Percentiles rank a stretch among this genome's conserved stretches.
Evolutionary conservation across 73 alveolate genomes (phyloP).

Genomic region (Tetrahymena borealis): DNA sequence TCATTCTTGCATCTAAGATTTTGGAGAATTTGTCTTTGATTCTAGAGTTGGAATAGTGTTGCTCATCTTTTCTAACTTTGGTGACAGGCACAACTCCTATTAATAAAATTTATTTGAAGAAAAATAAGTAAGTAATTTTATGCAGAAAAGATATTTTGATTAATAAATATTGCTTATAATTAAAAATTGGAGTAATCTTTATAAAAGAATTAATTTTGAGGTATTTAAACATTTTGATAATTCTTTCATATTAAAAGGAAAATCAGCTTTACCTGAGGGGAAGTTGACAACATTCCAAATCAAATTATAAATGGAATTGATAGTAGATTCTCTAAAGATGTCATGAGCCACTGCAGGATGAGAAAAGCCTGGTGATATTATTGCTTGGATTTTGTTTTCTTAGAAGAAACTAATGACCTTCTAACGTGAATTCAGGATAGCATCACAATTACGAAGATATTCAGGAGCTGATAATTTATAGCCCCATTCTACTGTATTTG

Average conservation of each 20-base stretch:
- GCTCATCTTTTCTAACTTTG: slow-evolving; percentile 19
- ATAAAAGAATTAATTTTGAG: neutral
- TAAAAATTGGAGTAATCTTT: neutral
- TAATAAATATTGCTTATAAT: neutral
- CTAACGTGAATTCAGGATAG: neutral
- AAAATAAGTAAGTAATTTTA: too few relatives aligned
- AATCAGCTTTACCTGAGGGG: neutral
- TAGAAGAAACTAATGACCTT: neutral
- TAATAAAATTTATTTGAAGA: too few relatives aligned
- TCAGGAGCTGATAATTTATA: neutral
- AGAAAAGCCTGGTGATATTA: neutral
- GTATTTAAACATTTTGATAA: neutral
- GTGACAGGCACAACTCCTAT: slow-evolving; percentile 22
- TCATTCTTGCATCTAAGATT: neutral
- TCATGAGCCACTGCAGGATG: neutral
- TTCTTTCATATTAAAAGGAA: neutral
- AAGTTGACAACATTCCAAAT: neutral
- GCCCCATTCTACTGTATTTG: neutral
- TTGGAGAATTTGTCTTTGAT: neutral
- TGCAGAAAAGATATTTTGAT: too few relatives aligned
- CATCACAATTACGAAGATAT: neutral
- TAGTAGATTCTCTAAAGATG: neutral
- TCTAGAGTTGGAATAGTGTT: neutral
- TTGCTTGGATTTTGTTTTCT: neutral
- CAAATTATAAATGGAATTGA: neutral